Evolutionary conservation across 192 early-diverging fungal genomes (phyloP), one percentile per base, ranked within the genome.

Genomic region (Linnemannia hyalina): DNA sequence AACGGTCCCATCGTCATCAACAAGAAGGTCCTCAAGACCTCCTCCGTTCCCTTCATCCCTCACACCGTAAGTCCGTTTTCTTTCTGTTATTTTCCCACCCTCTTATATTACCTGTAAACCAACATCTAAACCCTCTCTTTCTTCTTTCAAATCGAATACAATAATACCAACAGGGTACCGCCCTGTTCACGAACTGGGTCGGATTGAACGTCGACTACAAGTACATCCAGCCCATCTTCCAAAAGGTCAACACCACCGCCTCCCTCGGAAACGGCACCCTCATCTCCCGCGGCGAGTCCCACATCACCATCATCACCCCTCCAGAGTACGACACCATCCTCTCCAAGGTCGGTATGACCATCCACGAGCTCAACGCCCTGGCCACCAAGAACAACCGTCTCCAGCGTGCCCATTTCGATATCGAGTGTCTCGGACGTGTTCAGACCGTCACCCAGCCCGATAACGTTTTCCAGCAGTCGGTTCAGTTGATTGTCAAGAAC

Each of bases 271-370:
- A 83, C 52, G 80, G 85, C 15, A 82, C 87, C 29, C 75, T 92
- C 18, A 69, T 75, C 70, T 81, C 84, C 29, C 78, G 84, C 18
- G 94, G 93, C 38, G 95, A 96, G 69, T 88, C 95, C 29, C 95
- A 96, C 65, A 76, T 96, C 69, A 96, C 95, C 10, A 90, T 95
- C 18, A 87, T 96, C 47, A 83, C 89, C 13, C 95, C 95, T 13
- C 92, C 95, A 9, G 95, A 96, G 80, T 94, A 89, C 69, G 84
- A 90, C 80, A 60, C 52, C 42, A 88, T 91, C 15, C 81, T 94
- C 6, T 88, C 90, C 74, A 89, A 90, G 36, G 92, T 85, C 10
- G 91, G 91, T 72, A 80, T 96, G 16, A 94, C 94, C 29, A 94
- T 94, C 11, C 74, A 90, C 26, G 93, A 95, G 44, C 84, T 96